Percentiles rank a stretch among this genome's conserved stretches.
These are phyloP conservation scores for Coemansia sp. DNA, from an alignment of 192 early-diverging fungal species.

Conservation along the genomic window DNA sequence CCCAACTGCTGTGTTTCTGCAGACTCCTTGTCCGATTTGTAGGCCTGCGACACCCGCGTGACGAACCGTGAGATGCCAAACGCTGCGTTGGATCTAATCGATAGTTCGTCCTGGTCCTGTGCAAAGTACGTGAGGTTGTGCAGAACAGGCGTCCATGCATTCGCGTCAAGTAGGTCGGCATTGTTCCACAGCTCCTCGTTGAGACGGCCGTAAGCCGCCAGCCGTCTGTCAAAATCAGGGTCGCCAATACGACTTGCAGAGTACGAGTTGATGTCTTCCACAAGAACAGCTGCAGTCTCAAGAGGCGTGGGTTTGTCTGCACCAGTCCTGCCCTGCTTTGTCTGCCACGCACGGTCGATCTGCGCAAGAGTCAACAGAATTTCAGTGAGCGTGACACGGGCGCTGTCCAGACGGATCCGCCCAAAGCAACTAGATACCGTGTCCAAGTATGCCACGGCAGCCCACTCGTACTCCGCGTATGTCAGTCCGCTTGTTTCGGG, in stretches of 20 bases:
- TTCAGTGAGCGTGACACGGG: conserved; percentile 62
- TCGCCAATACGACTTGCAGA: conserved; percentile 75
- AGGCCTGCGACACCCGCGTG: conserved; percentile 51
- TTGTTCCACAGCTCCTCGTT: conserved; percentile 65
- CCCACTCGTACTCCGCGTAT: conserved; percentile 11
- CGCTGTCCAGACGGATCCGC: conserved; percentile 61
- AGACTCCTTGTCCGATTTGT: conserved; percentile 10
- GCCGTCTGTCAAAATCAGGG: conserved; percentile 81
- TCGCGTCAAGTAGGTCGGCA: conserved; percentile 55
- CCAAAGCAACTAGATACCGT: conserved; percentile 72
- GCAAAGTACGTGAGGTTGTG: conserved; percentile 84
- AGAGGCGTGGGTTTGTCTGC: conserved; percentile 28
- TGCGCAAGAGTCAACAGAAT: conserved; percentile 67
- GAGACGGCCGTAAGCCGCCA: conserved; percentile 74
- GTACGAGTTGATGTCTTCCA: conserved; percentile 79
- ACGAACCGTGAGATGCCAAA: conserved; percentile 75
- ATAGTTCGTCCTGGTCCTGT: conserved; percentile 82
- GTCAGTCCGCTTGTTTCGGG: conserved; percentile 2
- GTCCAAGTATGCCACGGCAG: conserved; percentile 65
- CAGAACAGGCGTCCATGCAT: conserved; percentile 87
- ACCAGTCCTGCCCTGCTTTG: background rate
- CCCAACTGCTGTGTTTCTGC: conserved; percentile 21
- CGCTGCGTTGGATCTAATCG: conserved; percentile 79
- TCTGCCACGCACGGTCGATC: conserved; percentile 43
- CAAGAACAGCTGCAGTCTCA: conserved; percentile 55